phyloP scores from a whole-genome alignment of 306 rosid genomes.

The Trifolium repens region DNA sequence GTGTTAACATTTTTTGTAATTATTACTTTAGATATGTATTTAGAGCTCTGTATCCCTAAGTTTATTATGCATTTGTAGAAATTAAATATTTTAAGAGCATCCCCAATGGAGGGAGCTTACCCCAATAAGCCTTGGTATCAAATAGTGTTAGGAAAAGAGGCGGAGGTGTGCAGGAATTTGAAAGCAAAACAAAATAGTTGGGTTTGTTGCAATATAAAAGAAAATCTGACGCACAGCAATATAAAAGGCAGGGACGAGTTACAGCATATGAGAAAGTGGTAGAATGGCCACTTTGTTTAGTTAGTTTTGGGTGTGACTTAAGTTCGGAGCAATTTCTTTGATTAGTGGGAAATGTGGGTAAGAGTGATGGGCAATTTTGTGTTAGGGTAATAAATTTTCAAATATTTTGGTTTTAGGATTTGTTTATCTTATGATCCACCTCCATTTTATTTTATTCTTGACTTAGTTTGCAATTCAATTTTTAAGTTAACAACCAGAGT shows the following conservation, averaged over 20 bases:
- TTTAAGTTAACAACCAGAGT: neutral
- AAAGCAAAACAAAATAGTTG: neutral
- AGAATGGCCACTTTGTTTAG: neutral
- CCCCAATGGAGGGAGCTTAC: neutral
- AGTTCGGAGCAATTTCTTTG: neutral
- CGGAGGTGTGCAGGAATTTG: neutral
- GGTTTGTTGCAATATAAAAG: neutral
- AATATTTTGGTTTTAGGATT: neutral
- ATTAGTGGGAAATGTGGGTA: neutral
- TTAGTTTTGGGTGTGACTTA: neutral
- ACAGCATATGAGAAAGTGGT: neutral
- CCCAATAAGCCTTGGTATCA: neutral
- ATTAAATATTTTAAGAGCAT: slow-evolving; percentile 14
- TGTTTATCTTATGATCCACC: slow-evolving; percentile 5
- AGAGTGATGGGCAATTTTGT: neutral
- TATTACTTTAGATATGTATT: slow-evolving; percentile 12
- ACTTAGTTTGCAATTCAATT: neutral
- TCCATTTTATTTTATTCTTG: slow-evolving; percentile 4
- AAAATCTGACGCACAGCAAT: neutral
- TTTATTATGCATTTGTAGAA: slow-evolving; percentile 22
- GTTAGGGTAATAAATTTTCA: neutral
- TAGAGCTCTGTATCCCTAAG: neutral
- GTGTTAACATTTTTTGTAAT: neutral
- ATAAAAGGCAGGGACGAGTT: neutral
- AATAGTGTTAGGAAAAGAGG: neutral